Conservation (phyloP, 345 rosid species). For the Gossypium arboreum region DNA sequence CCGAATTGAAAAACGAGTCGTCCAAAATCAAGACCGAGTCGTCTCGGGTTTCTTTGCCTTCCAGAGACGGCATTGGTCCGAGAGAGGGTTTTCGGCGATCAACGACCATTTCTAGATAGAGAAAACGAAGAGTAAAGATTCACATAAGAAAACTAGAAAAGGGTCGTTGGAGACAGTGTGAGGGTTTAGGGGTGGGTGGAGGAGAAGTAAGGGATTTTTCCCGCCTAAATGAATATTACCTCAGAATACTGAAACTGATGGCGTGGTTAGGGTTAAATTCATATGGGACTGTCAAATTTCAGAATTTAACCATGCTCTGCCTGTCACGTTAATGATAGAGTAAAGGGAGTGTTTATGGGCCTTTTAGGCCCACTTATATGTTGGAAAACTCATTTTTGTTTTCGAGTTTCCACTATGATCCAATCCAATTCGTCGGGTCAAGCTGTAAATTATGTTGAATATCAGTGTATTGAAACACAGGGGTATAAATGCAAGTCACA, state of each 20-base stretch:
- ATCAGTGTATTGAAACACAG: too few relatives aligned
- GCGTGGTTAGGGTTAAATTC: not conserved
- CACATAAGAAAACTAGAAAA: not conserved
- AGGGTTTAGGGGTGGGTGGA: not conserved
- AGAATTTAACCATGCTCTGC: not conserved
- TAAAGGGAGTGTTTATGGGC: too few relatives aligned
- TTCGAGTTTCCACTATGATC: too few relatives aligned
- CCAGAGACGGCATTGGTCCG: conserved; percentile 2
- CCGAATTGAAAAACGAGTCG: conserved; percentile 27
- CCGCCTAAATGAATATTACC: conserved; percentile 29
- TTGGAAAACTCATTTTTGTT: too few relatives aligned
- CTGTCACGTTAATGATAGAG: too few relatives aligned
- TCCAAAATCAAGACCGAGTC: conserved; percentile 24
- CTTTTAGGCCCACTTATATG: too few relatives aligned
- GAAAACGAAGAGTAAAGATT: not conserved
- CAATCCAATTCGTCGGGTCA: too few relatives aligned
- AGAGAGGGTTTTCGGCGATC: conserved; percentile 26
- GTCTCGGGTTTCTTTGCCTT: conserved; percentile 11
- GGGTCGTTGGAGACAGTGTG: not conserved
- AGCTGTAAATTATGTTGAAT: too few relatives aligned
- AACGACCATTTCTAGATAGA: conserved; percentile 31
- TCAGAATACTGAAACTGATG: not conserved
- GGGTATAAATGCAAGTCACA: too few relatives aligned
- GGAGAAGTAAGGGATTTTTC: conserved; percentile 20
- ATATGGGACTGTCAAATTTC: not conserved